Evolutionary conservation across 2,329 filamentous ascomycete species (phyloP).

Genomic region (Epichloe gansuensis): DNA sequence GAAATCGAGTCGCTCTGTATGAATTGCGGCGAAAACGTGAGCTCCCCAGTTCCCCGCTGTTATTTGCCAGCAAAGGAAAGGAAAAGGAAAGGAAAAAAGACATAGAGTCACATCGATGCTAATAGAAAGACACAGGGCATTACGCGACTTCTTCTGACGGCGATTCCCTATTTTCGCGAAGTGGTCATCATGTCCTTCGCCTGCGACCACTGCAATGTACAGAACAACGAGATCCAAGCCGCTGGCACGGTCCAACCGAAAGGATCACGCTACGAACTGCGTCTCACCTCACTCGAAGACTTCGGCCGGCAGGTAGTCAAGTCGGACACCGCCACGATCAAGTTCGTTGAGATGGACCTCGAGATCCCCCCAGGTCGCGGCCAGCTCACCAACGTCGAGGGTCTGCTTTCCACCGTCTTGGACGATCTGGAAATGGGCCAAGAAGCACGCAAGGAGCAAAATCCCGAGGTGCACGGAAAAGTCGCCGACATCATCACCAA

Average conservation of each 20-base stretch:
- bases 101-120: neutral
- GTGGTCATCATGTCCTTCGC: slow-evolving; percentile 95
- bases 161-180: slow-evolving; percentile 94
- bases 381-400: slow-evolving; percentile 88
- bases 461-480: slow-evolving; percentile 67
- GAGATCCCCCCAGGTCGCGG: slow-evolving; percentile 92
- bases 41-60: slow-evolving; percentile 10
- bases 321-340: slow-evolving; percentile 73
- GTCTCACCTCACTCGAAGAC: slow-evolving; percentile 59
- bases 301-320: slow-evolving; percentile 83
- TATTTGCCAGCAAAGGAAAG: neutral
- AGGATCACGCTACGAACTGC: slow-evolving; percentile 72
- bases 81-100: neutral
- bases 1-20: slow-evolving; percentile 72
- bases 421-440: slow-evolving; percentile 75
- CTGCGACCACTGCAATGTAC: slow-evolving; percentile 78
- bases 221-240: slow-evolving; percentile 88
- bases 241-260: slow-evolving; percentile 86
- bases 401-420: slow-evolving; percentile 64
- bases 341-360: slow-evolving; percentile 81
- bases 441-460: slow-evolving; percentile 62
- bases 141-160: slow-evolving; percentile 77
- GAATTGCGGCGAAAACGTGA: slow-evolving; percentile 70
- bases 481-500: slow-evolving; percentile 64
- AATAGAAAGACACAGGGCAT: slow-evolving; percentile 46